These are phyloP conservation scores for Phalaenopsis aphrodite DNA, from an alignment of 106 monocot species.

Conservation along the genomic window DNA sequence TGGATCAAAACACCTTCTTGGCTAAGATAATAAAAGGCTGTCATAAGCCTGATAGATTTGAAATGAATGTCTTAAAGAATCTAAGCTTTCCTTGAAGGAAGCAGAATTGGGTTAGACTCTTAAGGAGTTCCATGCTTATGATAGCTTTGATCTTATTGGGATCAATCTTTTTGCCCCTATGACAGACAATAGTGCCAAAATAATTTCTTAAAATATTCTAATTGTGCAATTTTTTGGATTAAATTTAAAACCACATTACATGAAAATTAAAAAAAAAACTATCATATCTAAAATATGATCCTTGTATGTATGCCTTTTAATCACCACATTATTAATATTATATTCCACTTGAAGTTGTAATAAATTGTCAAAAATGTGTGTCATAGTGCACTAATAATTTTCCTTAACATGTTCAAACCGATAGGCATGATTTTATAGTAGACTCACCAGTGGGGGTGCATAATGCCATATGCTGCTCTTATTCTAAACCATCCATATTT, in stretches of 20 bases:
- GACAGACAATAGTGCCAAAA: background rate
- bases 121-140: background rate
- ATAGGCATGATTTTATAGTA: slow-evolving; percentile 10
- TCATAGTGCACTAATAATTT: slow-evolving; percentile 6
- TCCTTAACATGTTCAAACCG: background rate
- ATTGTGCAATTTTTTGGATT: slow-evolving; percentile 14
- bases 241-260: background rate
- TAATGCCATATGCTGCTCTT: no score
- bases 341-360: background rate
- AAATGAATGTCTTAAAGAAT: background rate
- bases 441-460: background rate
- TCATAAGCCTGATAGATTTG: background rate
- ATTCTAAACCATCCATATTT: no score
- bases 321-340: slow-evolving; percentile 6
- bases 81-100: background rate
- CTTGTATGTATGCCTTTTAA: background rate
- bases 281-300: background rate
- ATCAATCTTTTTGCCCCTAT: slow-evolving; percentile 11
- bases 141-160: slow-evolving; percentile 1
- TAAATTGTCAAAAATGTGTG: background rate
- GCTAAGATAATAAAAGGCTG: background rate
- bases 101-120: background rate
- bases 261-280: background rate
- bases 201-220: background rate
- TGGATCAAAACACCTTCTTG: slow-evolving; percentile 5